phyloP scores from a whole-genome alignment of 495 filamentous ascomycete species.

The Penicillium pulvis region DNA sequence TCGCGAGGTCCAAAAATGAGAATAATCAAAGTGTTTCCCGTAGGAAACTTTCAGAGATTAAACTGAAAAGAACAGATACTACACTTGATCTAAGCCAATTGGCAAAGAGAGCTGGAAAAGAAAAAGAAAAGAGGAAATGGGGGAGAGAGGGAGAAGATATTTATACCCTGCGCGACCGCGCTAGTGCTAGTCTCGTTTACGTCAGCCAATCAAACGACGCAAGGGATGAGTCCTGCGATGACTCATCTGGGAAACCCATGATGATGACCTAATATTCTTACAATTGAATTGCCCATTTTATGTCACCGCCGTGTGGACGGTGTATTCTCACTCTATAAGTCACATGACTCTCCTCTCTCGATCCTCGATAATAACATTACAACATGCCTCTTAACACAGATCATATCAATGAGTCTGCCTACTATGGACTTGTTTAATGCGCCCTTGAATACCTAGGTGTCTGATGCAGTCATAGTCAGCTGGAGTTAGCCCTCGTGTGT shows the following conservation, averaged over 20 bases:
- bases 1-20: conserved; percentile 69
- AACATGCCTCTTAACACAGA: too few relatives aligned
- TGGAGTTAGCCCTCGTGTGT: too few relatives aligned
- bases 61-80: conserved; percentile 99
- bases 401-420: too few relatives aligned
- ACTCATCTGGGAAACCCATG: not conserved
- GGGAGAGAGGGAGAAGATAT: conserved; percentile 21
- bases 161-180: conserved; percentile 31
- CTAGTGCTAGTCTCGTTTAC: conserved; percentile 23
- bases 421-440: too few relatives aligned
- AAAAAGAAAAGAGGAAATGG: conserved; percentile 47
- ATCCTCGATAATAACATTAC: too few relatives aligned
- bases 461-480: too few relatives aligned
- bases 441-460: too few relatives aligned
- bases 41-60: conserved; percentile 74
- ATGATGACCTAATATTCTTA: too few relatives aligned
- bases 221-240: not conserved
- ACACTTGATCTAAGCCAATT: conserved; percentile 89
- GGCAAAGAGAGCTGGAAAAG: conserved; percentile 60
- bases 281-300: too few relatives aligned
- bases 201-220: conserved; percentile 22
- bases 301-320: too few relatives aligned
- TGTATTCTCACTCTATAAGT: too few relatives aligned
- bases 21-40: conserved; percentile 78
- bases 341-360: too few relatives aligned